phyloP scores from a whole-genome alignment of 345 rosid species.

The Cardamine resedifolia region DNA sequence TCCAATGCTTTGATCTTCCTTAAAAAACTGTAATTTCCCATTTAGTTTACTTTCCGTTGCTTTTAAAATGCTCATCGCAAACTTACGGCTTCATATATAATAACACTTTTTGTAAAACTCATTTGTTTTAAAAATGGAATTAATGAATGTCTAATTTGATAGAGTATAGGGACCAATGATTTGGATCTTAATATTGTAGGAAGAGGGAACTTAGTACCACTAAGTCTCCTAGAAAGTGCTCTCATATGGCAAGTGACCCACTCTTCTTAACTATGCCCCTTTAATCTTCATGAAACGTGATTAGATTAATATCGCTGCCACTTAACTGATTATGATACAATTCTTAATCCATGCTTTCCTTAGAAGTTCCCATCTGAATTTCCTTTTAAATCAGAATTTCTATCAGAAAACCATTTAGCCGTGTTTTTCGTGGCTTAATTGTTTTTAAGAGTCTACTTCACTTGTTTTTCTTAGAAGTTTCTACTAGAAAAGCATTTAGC shows the following conservation, averaged over 20 bases:
- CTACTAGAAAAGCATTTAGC: not conserved
- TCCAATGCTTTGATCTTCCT: not conserved
- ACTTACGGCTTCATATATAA: not conserved
- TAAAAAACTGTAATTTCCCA: not conserved
- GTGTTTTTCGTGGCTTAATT: not conserved
- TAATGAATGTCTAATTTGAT: slow-evolving; percentile 14
- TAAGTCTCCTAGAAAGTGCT: slow-evolving; percentile 29
- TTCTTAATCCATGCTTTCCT: not conserved
- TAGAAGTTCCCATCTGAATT: slow-evolving; percentile 10
- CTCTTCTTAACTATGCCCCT: slow-evolving; percentile 1
- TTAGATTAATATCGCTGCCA: slow-evolving; percentile 9
- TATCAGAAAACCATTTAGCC: not conserved
- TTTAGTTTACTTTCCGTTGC: not conserved
- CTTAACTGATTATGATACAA: not conserved
- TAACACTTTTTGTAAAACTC: not conserved
- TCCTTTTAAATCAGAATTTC: not conserved
- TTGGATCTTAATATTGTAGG: slow-evolving; percentile 26
- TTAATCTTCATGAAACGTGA: slow-evolving; percentile 6
- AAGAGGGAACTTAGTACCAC: slow-evolving; percentile 32
- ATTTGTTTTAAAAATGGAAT: not conserved
- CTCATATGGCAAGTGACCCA: slow-evolving; percentile 33
- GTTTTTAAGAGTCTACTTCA: not conserved
- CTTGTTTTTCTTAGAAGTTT: not conserved
- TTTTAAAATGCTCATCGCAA: not conserved
- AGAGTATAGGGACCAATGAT: slow-evolving; percentile 30